Base-by-base conservation (phyloP, 306 rosid species). In the Senna siamea region DNA sequence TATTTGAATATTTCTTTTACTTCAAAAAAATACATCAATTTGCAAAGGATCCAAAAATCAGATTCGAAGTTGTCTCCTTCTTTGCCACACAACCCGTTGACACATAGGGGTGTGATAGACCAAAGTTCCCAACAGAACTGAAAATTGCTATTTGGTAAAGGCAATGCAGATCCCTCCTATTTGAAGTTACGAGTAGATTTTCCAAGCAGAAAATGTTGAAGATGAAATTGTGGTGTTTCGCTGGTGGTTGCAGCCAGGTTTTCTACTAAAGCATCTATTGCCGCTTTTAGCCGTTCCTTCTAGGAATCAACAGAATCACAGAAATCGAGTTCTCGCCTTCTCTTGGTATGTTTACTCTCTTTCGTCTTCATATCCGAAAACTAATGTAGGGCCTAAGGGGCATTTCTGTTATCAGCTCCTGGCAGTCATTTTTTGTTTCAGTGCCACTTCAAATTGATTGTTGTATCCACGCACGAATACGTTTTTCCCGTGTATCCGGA, bases 221-320 rank as follows among this genome's bases (percentile, higher is more conserved):
- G 38, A 23, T 34, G 66, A 37, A 37, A 18, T 34, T 17, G 6
- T 65, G 40, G 23, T 15, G 52, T 6, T 43, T 14, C 40, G 50
- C 18, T 14, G 55, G 40, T 32, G 12, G 6, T 4, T 47, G 40
- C 56, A 61, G 59, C 59, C 41, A 41, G 19, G n/a, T 54, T 40
- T 13, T 9, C 22, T 60, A 15, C 9, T 15, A 72, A 62, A 64
- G 69, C 46, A 63, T 14, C 28, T 37, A 46, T 55, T 15, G 32
- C 22, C 19, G 17, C 52, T 50, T 74, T 69, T 46, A 70, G 17
- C 54, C 54, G 23, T 17, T 40, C 64, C 35, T 48, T 70, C 66
- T 23, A 9, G 11, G 7, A 2, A 8, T 7, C n/a, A 3, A 26
- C 11, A 18, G 35, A 43, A 10, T 48, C 20, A 20, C 7, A 15